Conservation (phyloP, 2,329 filamentous ascomycete species). For the Fusarium agapanthi region DNA sequence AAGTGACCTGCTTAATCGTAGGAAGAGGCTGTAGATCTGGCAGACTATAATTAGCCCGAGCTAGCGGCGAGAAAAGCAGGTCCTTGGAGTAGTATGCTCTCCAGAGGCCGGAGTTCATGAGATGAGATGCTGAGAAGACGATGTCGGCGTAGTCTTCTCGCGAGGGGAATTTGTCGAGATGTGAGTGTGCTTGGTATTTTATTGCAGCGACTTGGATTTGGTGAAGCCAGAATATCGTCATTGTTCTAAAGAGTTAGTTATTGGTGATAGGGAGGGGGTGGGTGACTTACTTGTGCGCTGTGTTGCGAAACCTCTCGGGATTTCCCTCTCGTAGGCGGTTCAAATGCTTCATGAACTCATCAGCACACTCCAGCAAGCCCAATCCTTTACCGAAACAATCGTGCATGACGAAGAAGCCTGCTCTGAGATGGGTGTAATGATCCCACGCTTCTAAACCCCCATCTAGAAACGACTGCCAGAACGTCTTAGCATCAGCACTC, state of each 20-base stretch:
- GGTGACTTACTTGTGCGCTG: slow-evolving; percentile 43
- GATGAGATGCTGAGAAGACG: slow-evolving; percentile 34
- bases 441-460: slow-evolving; percentile 45
- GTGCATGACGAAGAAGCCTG: slow-evolving; percentile 45
- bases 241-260: slow-evolving; percentile 30
- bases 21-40: slow-evolving; percentile 46
- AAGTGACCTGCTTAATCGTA: neutral
- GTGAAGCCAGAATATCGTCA: slow-evolving; percentile 49
- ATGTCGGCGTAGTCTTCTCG: slow-evolving; percentile 38
- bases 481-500: slow-evolving; percentile 18
- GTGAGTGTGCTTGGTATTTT: slow-evolving; percentile 33
- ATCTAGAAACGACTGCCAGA: slow-evolving; percentile 41
- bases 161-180: slow-evolving; percentile 11
- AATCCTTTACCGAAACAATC: slow-evolving; percentile 37
- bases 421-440: slow-evolving; percentile 47
- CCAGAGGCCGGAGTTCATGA: slow-evolving; percentile 47
- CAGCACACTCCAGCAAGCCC: slow-evolving; percentile 41
- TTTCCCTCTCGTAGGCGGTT: slow-evolving; percentile 37
- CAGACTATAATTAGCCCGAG: slow-evolving; percentile 42
- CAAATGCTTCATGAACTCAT: slow-evolving; percentile 44
- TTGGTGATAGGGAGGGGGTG: rapidly evolving
- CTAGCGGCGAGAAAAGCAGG: slow-evolving; percentile 43
- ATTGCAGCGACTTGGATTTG: slow-evolving; percentile 46
- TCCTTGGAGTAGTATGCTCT: slow-evolving; percentile 45
- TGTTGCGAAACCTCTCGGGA: slow-evolving; percentile 46